Percentiles rank a stretch among this genome's conserved stretches.
phyloP scores from a whole-genome alignment of 352 stramenopile genomes.

The Globisporangium nunn region DNA sequence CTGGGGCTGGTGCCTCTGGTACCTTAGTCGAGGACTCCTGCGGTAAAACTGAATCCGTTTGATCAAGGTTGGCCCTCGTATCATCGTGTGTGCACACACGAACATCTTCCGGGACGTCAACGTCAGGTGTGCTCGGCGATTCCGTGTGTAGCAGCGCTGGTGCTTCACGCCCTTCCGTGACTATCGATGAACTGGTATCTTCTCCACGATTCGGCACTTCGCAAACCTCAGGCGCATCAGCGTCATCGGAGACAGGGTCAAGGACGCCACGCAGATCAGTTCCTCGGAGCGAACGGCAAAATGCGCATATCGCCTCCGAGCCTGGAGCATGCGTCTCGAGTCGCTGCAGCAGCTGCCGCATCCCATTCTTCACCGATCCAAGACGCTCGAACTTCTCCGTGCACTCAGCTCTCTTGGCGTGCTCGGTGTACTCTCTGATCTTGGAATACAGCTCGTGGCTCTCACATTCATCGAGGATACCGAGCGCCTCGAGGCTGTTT shows the following conservation, averaged over 20 bases:
- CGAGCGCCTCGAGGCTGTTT: slow-evolving; percentile 50
- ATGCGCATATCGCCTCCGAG: slow-evolving; percentile 40
- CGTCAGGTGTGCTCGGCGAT: no score
- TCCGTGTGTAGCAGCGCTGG: no score
- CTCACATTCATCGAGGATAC: slow-evolving; percentile 62
- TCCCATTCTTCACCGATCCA: slow-evolving; percentile 43
- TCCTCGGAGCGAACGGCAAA: slow-evolving; percentile 34
- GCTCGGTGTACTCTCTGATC: slow-evolving; percentile 16
- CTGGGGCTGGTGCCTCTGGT: background rate
- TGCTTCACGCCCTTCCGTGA: no score
- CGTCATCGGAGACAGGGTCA: background rate
- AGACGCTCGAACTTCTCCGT: slow-evolving; percentile 40
- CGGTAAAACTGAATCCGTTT: no score
- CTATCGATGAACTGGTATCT: no score
- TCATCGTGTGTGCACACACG: no score
- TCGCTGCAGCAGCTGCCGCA: slow-evolving; percentile 50
- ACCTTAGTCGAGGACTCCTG: no score
- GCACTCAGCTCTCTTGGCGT: slow-evolving; percentile 26
- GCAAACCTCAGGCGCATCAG: background rate
- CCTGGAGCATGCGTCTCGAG: slow-evolving; percentile 39
- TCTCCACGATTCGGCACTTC: background rate
- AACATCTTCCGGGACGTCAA: no score
- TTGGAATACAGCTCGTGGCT: slow-evolving; percentile 42
- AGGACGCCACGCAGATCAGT: slow-evolving; percentile 28
- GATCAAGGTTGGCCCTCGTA: no score